These are phyloP conservation scores for Chenopodium album DNA, from an alignment of 148 eudicot genomes.

Conservation along the genomic window DNA sequence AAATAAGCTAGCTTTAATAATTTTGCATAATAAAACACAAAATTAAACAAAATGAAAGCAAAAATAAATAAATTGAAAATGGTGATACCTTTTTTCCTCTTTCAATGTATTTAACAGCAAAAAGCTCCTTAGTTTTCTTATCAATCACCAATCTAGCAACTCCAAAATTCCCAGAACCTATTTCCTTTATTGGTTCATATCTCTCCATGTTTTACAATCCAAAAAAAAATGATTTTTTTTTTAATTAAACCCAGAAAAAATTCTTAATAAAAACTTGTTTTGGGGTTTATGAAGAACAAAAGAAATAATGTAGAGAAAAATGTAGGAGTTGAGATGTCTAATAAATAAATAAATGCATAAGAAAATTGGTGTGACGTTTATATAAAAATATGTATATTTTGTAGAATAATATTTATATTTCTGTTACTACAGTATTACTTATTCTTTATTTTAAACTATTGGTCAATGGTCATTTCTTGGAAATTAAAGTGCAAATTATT, in stretches of 20 bases:
- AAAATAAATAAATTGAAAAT: neutral
- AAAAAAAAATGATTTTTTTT: neutral
- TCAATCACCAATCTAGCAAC: conserved; percentile 56
- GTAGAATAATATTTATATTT: neutral
- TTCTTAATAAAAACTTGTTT: too few species aligned
- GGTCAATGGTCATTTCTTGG: conserved; percentile 6
- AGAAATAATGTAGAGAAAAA: neutral
- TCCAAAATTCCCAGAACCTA: conserved; percentile 54
- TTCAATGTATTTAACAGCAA: conserved; percentile 61
- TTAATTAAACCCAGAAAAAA: neutral
- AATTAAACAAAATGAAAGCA: neutral
- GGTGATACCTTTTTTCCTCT: conserved; percentile 42
- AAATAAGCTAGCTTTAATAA: neutral
- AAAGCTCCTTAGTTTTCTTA: conserved; percentile 47
- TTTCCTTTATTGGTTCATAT: conserved; percentile 46
- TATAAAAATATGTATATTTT: too few species aligned
- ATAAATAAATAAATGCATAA: neutral
- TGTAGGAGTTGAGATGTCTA: neutral
- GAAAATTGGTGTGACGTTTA: neutral
- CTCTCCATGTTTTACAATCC: conserved; percentile 31
- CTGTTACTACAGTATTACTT: neutral
- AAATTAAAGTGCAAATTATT: neutral
- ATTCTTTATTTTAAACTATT: neutral
- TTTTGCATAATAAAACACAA: neutral
- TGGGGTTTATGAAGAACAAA: neutral